Base-by-base conservation (phyloP, 208 protist species). In the Porcisia deanei region DNA sequence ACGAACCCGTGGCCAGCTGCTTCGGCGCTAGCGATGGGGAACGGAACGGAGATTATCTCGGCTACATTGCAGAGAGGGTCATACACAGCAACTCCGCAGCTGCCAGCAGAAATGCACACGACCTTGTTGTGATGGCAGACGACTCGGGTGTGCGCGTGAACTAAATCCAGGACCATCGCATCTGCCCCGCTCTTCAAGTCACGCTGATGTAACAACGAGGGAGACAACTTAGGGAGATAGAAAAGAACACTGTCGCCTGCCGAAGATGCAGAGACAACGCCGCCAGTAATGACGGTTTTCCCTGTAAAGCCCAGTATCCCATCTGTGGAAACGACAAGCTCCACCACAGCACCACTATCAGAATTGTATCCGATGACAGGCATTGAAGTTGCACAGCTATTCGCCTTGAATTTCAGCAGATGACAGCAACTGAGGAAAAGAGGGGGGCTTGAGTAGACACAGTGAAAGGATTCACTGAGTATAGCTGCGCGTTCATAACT, bases 1-100 rank as follows among this genome's bases (percentile, higher is more conserved):
- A 94, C 90, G 85, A 96, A 94, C 2, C 92, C 92, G 68, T 96
- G 85, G 43, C 84, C 86, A 0, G 85, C 87, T 22, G 85, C 73
- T 43, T 88, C 81, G 20, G 87, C 81, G 59, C 84, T 72, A n/a
- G 67, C 52, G 14, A 92, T 64, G 7, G 79, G 58, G 25, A 80
- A 78, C 37, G 77, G 52, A 47, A 90, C 72, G 3, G 79, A 22
- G n/a, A 94, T 59, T 0, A 66, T 81, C 71, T 96, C 92, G 3
- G 85, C 73, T 2, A 77, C 81, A 34, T 59, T 66, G 78, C 81
- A 79, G 3, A 94, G 77, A 39, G 88, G 88, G 73, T 96, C 92
- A 72, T 88, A 92, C 4, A 77, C 75, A 30, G 84, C 75, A 6
- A 94, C 71, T 30, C 66, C 75, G 54, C 73, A 70, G 22, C 66